Conservation (phyloP, 2,329 filamentous ascomycete species). For the Diaporthe capsici region DNA sequence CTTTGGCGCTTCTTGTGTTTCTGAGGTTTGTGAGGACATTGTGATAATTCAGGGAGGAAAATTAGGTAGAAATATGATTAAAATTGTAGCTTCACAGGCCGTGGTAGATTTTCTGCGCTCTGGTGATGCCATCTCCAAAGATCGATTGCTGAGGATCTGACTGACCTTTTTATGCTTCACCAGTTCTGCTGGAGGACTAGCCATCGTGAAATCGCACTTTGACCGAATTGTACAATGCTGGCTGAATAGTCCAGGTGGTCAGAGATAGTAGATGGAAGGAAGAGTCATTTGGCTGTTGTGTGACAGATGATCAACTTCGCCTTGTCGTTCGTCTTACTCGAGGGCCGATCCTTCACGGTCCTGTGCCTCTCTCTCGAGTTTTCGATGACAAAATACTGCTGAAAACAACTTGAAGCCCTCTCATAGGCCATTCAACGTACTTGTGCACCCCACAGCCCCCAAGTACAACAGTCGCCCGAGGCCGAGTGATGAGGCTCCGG, state of each 20-base stretch:
- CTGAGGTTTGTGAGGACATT: slow-evolving; percentile 28
- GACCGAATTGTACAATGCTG: background rate
- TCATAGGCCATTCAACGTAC: background rate
- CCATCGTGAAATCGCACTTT: background rate
- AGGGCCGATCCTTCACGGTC: slow-evolving; percentile 21
- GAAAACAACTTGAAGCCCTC: background rate
- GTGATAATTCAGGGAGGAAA: background rate
- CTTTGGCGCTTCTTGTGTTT: background rate
- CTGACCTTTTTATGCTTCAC: slow-evolving; percentile 20
- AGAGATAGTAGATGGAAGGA: background rate
- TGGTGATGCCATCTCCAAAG: slow-evolving; percentile 15
- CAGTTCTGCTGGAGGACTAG: background rate
- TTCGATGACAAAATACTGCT: background rate
- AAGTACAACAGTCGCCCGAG: background rate
- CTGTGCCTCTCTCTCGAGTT: background rate
- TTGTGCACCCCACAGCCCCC: slow-evolving; percentile 23
- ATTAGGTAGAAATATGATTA: background rate
- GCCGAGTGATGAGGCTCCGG: slow-evolving; percentile 2
- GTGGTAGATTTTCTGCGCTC: background rate
- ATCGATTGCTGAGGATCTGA: background rate
- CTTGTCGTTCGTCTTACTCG: slow-evolving; percentile 26
- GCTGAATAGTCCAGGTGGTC: background rate
- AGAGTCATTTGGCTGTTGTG: slow-evolving; percentile 21
- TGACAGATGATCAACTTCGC: slow-evolving; percentile 25
- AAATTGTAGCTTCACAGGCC: background rate